Percentiles rank a stretch among this genome's conserved stretches.
Evolutionary conservation across 257 asterid species (phyloP).

Genomic region (Leptodermis oblonga): DNA sequence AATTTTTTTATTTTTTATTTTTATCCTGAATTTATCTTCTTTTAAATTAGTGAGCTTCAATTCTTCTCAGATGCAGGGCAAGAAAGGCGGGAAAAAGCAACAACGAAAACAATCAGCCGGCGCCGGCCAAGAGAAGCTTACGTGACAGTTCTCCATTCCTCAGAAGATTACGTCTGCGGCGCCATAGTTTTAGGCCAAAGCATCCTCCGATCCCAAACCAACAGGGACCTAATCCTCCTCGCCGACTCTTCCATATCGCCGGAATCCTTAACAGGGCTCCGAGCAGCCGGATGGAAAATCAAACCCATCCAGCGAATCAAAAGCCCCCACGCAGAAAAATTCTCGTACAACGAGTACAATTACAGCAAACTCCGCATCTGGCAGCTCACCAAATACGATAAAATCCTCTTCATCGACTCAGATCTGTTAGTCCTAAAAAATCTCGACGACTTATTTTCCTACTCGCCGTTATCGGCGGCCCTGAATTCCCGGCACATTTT

Average conservation of each 20-base stretch:
- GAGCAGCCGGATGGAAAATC: constrained; percentile 62
- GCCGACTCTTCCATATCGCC: constrained; percentile 53
- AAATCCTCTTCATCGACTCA: constrained; percentile 64
- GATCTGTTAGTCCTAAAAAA: constrained; percentile 49
- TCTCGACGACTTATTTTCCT: constrained; percentile 46
- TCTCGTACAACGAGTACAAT: constrained; percentile 68
- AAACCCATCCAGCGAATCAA: constrained; percentile 41
- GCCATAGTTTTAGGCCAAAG: constrained; percentile 78
- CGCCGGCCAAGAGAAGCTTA: constrained; percentile 51
- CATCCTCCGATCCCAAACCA: constrained; percentile 48
- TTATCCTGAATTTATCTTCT: too few species aligned
- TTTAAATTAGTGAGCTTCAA: too few species aligned
- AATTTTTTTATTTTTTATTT: too few species aligned
- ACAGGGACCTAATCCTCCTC: constrained; percentile 57
- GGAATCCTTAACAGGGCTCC: constrained; percentile 37
- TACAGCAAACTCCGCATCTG: constrained; percentile 81
- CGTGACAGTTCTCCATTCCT: constrained; percentile 67
- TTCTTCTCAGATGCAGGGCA: too few species aligned
- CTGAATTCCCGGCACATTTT: constrained; percentile 36
- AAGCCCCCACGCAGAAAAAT: constrained; percentile 39
- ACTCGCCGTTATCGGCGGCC: constrained; percentile 53
- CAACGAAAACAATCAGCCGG: neutral
- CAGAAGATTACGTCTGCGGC: constrained; percentile 74
- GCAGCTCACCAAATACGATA: constrained; percentile 59
- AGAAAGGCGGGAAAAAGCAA: too few species aligned